A percentile compares a stretch with the other conserved stretches of the same genome.
phyloP scores from a whole-genome alignment of 1,284 basidiomycete genomes.

The Pseudozyma pruni region DNA sequence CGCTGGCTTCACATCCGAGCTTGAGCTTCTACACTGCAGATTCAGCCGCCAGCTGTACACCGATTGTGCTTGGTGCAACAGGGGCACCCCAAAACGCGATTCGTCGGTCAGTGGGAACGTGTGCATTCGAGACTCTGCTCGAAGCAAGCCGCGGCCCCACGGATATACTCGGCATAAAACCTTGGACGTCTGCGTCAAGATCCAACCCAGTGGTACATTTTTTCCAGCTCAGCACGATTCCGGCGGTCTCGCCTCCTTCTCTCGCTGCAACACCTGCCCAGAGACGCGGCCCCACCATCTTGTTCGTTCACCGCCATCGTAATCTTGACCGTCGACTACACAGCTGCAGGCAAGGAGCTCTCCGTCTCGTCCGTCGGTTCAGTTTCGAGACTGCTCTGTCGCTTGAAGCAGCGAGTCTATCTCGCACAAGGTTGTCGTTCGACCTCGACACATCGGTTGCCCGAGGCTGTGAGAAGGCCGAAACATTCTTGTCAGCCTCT shows the following conservation, averaged over 20 bases:
- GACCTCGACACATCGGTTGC: slow-evolving; percentile 41
- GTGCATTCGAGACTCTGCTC: not conserved
- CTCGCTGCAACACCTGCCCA: slow-evolving; percentile 19
- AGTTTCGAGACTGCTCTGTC: not conserved
- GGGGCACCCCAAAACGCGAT: slow-evolving; percentile 4
- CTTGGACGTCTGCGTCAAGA: slow-evolving; percentile 9
- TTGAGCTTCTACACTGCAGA: slow-evolving; percentile 12
- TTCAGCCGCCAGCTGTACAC: slow-evolving; percentile 12
- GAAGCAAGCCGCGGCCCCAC: not conserved
- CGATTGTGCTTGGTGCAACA: not conserved
- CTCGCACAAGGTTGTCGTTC: slow-evolving; percentile 32
- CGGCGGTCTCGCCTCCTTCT: slow-evolving; percentile 15
- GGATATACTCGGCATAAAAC: slow-evolving; percentile 13
- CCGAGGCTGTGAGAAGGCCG: slow-evolving; percentile 32
- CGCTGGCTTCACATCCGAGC: slow-evolving; percentile 11
- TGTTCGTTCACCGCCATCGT: slow-evolving; percentile 3
- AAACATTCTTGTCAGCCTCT: slow-evolving; percentile 5
- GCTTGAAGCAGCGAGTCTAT: slow-evolving; percentile 24
- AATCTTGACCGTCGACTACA: no score
- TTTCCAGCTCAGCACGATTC: slow-evolving; percentile 8
- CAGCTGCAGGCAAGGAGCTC: no score
- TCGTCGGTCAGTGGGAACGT: not conserved
- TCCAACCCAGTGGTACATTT: slow-evolving; percentile 24
- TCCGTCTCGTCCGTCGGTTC: slow-evolving; percentile 24
- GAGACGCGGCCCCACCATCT: slow-evolving; percentile 21